Conservation (phyloP, 2,329 filamentous ascomycete species). For the Endoconidiophora laricicola region DNA sequence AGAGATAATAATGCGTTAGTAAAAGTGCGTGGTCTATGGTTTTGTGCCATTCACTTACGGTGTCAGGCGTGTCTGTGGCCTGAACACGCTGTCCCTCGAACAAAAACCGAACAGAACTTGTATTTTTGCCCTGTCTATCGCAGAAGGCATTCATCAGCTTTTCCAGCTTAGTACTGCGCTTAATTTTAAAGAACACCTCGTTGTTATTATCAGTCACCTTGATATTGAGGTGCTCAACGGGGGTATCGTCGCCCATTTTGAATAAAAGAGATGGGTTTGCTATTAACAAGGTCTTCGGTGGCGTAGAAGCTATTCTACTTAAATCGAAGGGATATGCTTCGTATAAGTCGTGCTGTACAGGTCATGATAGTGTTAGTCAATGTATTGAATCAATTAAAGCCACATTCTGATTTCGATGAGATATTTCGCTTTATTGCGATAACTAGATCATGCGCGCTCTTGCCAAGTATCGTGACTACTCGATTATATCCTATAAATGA, state of each 20-base stretch:
- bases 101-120: constrained; percentile 74
- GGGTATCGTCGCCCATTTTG: constrained; percentile 21
- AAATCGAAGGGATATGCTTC: no score
- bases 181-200: constrained; percentile 99
- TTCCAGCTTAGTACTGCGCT: constrained; percentile 85
- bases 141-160: constrained; percentile 99
- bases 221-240: constrained; percentile 84
- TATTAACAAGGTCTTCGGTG: constrained; percentile 30
- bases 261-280: constrained; percentile 22
- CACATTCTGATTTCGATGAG: no score
- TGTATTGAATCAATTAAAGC: no score
- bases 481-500: no score
- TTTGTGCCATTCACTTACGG: constrained; percentile 42
- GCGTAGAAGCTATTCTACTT: no score
- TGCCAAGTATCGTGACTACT: no score
- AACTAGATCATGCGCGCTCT: no score
- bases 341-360: no score
- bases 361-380: no score
- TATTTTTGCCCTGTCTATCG: constrained; percentile 81
- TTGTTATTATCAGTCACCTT: constrained; percentile 99
- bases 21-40: not conserved
- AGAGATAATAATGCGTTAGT: not conserved
- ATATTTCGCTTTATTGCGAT: no score
- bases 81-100: constrained; percentile 93
- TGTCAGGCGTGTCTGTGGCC: constrained; percentile 75